A percentile compares a stretch with the other conserved stretches of the same genome.
Evolutionary conservation across 2,329 filamentous ascomycete genomes (phyloP).

Genomic region (Neofusicoccum kwambonambiense): DNA sequence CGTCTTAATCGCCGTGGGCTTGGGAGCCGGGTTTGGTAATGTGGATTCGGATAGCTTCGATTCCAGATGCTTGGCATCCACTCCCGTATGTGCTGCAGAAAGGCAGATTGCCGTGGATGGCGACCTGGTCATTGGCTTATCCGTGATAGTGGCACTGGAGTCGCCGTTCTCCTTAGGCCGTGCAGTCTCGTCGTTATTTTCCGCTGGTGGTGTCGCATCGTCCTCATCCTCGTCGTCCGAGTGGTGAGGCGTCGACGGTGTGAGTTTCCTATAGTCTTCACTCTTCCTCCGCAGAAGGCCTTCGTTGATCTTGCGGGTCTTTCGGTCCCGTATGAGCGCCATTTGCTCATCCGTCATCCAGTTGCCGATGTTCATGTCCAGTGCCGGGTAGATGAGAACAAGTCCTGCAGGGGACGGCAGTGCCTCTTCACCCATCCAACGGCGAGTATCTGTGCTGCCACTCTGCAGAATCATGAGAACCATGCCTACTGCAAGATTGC

Average conservation of each 20-base stretch:
- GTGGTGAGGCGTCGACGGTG: conserved; percentile 75
- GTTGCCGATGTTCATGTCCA: conserved; percentile 97
- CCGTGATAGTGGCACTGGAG: conserved; percentile 24
- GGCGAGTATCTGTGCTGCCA: conserved; percentile 55
- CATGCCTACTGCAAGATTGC: conserved; percentile 76
- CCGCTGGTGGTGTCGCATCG: conserved; percentile 26
- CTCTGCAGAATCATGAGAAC: conserved; percentile 88
- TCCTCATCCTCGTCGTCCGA: conserved; percentile 70
- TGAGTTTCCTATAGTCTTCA: conserved; percentile 81
- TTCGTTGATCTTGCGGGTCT: conserved; percentile 73
- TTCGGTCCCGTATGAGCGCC: conserved; percentile 83
- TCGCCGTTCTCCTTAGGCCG: conserved; percentile 17
- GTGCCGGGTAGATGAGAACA: conserved; percentile 80
- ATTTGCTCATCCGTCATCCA: conserved; percentile 99
- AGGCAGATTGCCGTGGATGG: conserved; percentile 35
- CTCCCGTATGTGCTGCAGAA: conserved; percentile 39
- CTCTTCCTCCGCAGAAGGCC: conserved; percentile 80
- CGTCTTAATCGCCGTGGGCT: conserved; percentile 63
- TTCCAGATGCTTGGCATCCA: conserved; percentile 28
- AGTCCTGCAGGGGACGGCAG: conserved; percentile 77
- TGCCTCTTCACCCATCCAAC: conserved; percentile 55
- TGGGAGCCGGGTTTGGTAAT: conserved; percentile 26
- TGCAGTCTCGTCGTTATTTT: background rate
- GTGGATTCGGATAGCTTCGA: conserved; percentile 21
- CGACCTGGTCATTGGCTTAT: background rate